Conservation (phyloP, 345 rosid species). For the Acer yangbiense region DNA sequence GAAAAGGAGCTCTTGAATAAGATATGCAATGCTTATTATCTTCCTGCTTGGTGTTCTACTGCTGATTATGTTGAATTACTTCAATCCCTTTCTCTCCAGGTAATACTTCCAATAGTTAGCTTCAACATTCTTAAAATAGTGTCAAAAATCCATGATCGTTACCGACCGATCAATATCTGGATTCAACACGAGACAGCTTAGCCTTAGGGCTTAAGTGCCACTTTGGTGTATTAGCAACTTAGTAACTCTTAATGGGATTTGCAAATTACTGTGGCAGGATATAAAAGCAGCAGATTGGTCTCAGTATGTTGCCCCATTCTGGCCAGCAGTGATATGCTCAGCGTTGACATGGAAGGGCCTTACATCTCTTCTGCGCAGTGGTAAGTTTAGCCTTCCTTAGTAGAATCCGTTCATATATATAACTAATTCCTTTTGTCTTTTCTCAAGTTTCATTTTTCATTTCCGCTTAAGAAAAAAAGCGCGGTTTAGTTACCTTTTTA, state of each 20-base stretch:
- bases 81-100: constrained; percentile 59
- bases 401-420: too few species aligned
- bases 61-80: constrained; percentile 72
- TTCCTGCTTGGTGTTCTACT: constrained; percentile 89
- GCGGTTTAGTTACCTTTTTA: too few species aligned
- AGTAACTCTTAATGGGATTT: not conserved
- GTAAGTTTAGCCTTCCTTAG: constrained; percentile 31
- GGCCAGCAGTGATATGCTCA: constrained; percentile 88
- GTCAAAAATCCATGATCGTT: not conserved
- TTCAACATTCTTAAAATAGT: not conserved
- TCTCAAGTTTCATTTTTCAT: too few species aligned
- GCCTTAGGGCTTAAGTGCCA: not conserved
- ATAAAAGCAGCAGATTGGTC: constrained; percentile 92
- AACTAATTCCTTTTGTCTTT: too few species aligned
- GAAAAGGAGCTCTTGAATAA: constrained; percentile 60
- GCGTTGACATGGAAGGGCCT: constrained; percentile 88
- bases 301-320: constrained; percentile 76
- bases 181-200: not conserved
- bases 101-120: constrained; percentile 20
- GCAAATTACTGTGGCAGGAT: constrained; percentile 46
- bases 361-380: constrained; percentile 63
- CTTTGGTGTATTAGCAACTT: not conserved
- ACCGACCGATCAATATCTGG: not conserved
- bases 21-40: constrained; percentile 73
- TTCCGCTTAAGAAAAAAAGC: too few species aligned